phyloP scores from a whole-genome alignment of 352 stramenopile species.

The Stephanocyclus meneghinianus region DNA sequence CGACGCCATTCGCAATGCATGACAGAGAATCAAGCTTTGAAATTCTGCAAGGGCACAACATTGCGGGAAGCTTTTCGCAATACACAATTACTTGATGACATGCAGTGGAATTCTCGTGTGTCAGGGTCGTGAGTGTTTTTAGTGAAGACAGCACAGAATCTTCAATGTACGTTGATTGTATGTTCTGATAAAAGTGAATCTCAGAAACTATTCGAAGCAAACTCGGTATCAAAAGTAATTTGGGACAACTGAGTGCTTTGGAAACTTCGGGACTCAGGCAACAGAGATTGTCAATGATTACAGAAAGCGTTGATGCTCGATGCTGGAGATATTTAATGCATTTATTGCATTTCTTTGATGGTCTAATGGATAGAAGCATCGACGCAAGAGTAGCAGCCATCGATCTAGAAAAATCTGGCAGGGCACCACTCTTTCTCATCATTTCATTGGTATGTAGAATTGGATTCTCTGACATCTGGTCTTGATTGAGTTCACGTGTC shows the following conservation, averaged over 20 bases:
- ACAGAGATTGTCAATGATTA: constrained; percentile 72
- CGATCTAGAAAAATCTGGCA: constrained; percentile 59
- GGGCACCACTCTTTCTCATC: constrained; percentile 59
- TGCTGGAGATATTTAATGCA: constrained; percentile 55
- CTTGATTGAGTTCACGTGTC: constrained; percentile 35
- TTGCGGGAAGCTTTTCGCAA: constrained; percentile 24
- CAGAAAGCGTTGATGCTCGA: constrained; percentile 54
- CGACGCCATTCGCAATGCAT: constrained; percentile 16
- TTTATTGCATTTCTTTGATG: constrained; percentile 17
- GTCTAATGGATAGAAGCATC: constrained; percentile 31
- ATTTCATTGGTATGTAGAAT: constrained; percentile 70
- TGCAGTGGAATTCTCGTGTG: constrained; percentile 75
- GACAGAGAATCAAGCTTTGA: not conserved
- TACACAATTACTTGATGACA: constrained; percentile 55
- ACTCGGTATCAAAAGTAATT: constrained; percentile 44
- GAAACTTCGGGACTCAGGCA: constrained; percentile 61
- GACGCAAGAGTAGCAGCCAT: constrained; percentile 52
- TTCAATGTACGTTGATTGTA: not conserved
- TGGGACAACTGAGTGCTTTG: constrained; percentile 24
- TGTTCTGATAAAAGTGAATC: constrained; percentile 37
- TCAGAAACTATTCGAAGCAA: constrained; percentile 43
- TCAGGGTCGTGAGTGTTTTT: constrained; percentile 76
- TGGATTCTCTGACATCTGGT: constrained; percentile 55
- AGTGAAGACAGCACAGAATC: constrained; percentile 54
- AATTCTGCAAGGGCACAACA: constrained; percentile 10